Conservation (phyloP, 1,284 basidiomycete genomes). For the Melanopsichium pennsylvanicum region DNA sequence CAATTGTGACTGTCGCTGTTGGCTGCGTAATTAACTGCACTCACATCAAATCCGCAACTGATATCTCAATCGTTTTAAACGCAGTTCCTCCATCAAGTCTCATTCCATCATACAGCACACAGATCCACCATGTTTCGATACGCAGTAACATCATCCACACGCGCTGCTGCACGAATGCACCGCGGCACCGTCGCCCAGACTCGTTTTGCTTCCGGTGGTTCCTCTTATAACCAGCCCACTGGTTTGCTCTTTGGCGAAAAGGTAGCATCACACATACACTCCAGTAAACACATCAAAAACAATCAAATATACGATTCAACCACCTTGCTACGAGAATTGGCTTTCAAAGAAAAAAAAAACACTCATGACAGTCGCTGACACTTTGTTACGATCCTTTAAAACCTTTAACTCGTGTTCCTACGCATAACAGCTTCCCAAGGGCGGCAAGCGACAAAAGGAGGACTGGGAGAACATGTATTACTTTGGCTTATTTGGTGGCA, state of each 20-base stretch:
- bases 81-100: too few relatives aligned
- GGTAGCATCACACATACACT: constrained; percentile 47
- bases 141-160: constrained; percentile 31
- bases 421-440: constrained; percentile 69
- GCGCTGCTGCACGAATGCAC: constrained; percentile 22
- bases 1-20: constrained; percentile 12
- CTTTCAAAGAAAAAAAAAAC: too few relatives aligned
- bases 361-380: too few relatives aligned
- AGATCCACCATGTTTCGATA: constrained; percentile 34
- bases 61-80: too few relatives aligned
- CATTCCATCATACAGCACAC: neutral
- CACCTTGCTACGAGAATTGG: too few relatives aligned
- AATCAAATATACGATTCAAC: too few relatives aligned
- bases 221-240: constrained; percentile 61
- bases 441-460: constrained; percentile 83
- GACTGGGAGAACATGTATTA: constrained; percentile 73
- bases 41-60: neutral
- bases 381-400: too few relatives aligned
- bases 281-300: too few relatives aligned
- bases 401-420: neutral
- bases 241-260: constrained; percentile 63
- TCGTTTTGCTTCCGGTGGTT: constrained; percentile 44
- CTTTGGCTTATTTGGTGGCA: constrained; percentile 79
- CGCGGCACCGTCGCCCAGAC: constrained; percentile 26
- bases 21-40: constrained; percentile 7